These are phyloP conservation scores for Botrytis porri DNA, from an alignment of 2,329 filamentous ascomycete genomes.

Conservation along the genomic window DNA sequence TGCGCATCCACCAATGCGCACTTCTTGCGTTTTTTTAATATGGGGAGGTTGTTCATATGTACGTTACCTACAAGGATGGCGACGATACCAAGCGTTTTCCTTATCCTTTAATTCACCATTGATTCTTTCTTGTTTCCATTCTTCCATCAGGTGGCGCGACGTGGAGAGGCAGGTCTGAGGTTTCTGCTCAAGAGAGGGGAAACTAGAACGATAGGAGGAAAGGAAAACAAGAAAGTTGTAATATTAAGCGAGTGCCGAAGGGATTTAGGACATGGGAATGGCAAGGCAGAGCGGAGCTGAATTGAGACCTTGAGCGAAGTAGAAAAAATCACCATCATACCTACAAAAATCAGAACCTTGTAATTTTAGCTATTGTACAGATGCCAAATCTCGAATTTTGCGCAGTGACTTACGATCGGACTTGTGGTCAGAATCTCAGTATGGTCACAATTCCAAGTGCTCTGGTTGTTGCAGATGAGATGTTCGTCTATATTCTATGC, in stretches of 20 bases:
- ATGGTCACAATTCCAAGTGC: not conserved
- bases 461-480: not conserved
- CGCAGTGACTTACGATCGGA: not conserved
- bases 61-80: slow-evolving; percentile 22
- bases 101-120: slow-evolving; percentile 12
- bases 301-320: not conserved
- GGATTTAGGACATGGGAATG: not conserved
- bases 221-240: slow-evolving; percentile 3
- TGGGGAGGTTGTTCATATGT: slow-evolving; percentile 5
- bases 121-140: slow-evolving; percentile 9
- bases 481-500: not conserved
- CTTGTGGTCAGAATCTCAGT: not conserved
- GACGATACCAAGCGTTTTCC: slow-evolving; percentile 34
- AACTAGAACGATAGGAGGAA: not conserved
- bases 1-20: not conserved
- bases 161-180: not conserved
- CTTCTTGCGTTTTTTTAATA: not conserved
- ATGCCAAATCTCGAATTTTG: not conserved
- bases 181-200: not conserved
- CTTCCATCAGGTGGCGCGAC: not conserved
- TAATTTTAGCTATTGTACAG: not conserved
- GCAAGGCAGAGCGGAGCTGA: not conserved
- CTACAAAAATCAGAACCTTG: not conserved
- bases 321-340: not conserved
- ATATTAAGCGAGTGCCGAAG: slow-evolving; percentile 10